Conservation (phyloP, 768 basidiomycete genomes). For the Mycena vulgaris region DNA sequence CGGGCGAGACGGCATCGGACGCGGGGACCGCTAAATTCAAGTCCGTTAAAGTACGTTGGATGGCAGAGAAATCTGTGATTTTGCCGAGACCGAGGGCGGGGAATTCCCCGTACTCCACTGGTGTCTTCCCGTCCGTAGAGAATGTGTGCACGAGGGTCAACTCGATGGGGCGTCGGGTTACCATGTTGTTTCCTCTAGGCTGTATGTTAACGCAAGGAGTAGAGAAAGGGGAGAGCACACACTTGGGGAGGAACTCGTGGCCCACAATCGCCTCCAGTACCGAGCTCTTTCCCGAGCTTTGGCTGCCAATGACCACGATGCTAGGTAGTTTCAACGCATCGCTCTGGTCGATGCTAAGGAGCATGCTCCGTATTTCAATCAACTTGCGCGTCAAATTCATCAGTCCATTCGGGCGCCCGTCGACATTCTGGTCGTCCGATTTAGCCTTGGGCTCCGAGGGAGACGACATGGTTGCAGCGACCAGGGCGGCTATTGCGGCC, state of each 20-base stretch:
- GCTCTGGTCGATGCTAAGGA: slow-evolving; percentile 97
- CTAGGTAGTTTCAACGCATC: slow-evolving; percentile 95
- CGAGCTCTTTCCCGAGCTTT: slow-evolving; percentile 98
- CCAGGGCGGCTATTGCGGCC: slow-evolving; percentile 78
- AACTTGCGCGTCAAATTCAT: slow-evolving; percentile 96
- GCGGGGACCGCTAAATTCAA: slow-evolving; percentile 94
- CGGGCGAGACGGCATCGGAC: slow-evolving; percentile 92
- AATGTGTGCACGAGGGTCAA: slow-evolving; percentile 97
- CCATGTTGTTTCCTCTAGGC: slow-evolving; percentile 97
- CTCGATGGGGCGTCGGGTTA: slow-evolving; percentile 97
- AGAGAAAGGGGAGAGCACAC: slow-evolving; percentile 49
- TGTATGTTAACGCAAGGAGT: background rate
- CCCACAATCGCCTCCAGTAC: slow-evolving; percentile 98
- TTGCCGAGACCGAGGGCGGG: slow-evolving; percentile 91
- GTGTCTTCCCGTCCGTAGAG: slow-evolving; percentile 64
- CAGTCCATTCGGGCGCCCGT: slow-evolving; percentile 81
- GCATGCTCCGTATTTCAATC: slow-evolving; percentile 95
- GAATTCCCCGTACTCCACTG: slow-evolving; percentile 94
- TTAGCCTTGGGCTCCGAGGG: slow-evolving; percentile 72
- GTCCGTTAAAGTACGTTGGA: slow-evolving; percentile 94
- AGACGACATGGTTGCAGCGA: slow-evolving; percentile 85
- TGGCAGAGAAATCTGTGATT: slow-evolving; percentile 91
- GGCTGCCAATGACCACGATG: slow-evolving; percentile 98
- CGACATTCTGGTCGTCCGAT: slow-evolving; percentile 53
- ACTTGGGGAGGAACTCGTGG: slow-evolving; percentile 99